A percentile compares a stretch with the other conserved stretches of the same genome.
These are phyloP conservation scores for Phaeotremella skinneri DNA, from an alignment of 768 basidiomycete genomes.

Conservation along the genomic window DNA sequence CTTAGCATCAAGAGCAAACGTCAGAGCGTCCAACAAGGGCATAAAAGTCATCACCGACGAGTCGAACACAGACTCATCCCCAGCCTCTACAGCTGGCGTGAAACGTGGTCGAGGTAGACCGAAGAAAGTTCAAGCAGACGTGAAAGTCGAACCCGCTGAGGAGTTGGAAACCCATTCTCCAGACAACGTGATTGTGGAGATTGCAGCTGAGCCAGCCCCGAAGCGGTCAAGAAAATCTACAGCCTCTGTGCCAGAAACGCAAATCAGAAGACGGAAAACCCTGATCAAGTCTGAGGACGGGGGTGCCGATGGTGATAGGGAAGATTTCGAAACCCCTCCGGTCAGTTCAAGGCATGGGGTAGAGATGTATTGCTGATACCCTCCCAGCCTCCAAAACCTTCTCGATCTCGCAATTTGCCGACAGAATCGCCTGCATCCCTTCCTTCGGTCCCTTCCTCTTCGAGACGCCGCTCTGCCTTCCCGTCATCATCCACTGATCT, in stretches of 20 bases:
- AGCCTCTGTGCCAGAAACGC: not conserved
- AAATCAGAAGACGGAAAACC: conserved; percentile 2
- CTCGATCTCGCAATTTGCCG: not conserved
- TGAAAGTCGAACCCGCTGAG: conserved; percentile 1
- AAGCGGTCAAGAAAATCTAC: conserved; percentile 18
- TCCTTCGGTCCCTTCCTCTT: conserved; percentile 19
- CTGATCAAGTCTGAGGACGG: too few species aligned
- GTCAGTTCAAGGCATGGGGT: not conserved
- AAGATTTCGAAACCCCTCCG: conserved; percentile 15
- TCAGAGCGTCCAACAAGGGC: conserved; percentile 34
- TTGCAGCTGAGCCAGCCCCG: conserved; percentile 7
- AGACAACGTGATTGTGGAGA: too few species aligned
- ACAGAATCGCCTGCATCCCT: conserved; percentile 6
- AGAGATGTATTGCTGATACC: not conserved
- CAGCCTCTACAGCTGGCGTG: conserved; percentile 12
- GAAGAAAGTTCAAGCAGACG: not conserved
- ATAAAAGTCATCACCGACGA: conserved; percentile 27
- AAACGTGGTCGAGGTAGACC: conserved; percentile 14
- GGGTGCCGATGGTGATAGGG: conserved; percentile 16
- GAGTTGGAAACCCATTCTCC: conserved; percentile 2
- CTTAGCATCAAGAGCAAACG: conserved; percentile 11
- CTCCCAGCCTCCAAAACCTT: not conserved
- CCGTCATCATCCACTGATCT: conserved; percentile 18
- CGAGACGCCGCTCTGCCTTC: conserved; percentile 13
- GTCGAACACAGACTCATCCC: conserved; percentile 20